These are phyloP conservation scores for Zopfochytrium polystomum DNA, from an alignment of 371 early-diverging fungal genomes.

Conservation along the genomic window DNA sequence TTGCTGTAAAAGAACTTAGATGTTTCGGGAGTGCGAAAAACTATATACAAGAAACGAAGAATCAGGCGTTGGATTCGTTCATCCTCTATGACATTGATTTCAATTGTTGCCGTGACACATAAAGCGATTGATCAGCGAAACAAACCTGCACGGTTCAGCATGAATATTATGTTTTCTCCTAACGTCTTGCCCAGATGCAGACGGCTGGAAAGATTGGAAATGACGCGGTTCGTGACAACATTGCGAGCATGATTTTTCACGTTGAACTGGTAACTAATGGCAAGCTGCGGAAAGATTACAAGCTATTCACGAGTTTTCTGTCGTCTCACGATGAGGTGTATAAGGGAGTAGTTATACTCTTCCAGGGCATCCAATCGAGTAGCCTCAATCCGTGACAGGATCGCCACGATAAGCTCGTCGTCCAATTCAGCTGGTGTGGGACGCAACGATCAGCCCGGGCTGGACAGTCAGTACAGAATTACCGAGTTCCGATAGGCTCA, in stretches of 20 bases:
- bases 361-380: slow-evolving; percentile 61
- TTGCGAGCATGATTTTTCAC: slow-evolving; percentile 47
- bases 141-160: slow-evolving; percentile 79
- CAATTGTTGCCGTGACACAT: background rate
- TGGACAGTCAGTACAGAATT: too few species aligned
- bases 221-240: slow-evolving; percentile 37
- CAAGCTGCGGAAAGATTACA: slow-evolving; percentile 27
- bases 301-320: background rate
- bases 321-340: slow-evolving; percentile 43
- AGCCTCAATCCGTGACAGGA: slow-evolving; percentile 69
- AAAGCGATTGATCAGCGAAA: background rate
- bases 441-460: too few species aligned
- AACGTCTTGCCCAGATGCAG: slow-evolving; percentile 70
- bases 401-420: slow-evolving; percentile 46
- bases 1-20: slow-evolving; percentile 81
- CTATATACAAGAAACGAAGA: slow-evolving; percentile 63
- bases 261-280: slow-evolving; percentile 71
- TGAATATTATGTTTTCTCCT: slow-evolving; percentile 78
- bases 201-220: slow-evolving; percentile 56
- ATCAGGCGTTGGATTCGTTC: slow-evolving; percentile 65
- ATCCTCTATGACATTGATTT: slow-evolving; percentile 51
- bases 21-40: slow-evolving; percentile 61
- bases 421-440: too few species aligned
- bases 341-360: slow-evolving; percentile 66
- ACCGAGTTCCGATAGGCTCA: slow-evolving; percentile 59